Percentiles rank a stretch among this genome's conserved stretches.
These are phyloP conservation scores for Silene latifolia DNA, from an alignment of 148 eudicot species.

Conservation along the genomic window DNA sequence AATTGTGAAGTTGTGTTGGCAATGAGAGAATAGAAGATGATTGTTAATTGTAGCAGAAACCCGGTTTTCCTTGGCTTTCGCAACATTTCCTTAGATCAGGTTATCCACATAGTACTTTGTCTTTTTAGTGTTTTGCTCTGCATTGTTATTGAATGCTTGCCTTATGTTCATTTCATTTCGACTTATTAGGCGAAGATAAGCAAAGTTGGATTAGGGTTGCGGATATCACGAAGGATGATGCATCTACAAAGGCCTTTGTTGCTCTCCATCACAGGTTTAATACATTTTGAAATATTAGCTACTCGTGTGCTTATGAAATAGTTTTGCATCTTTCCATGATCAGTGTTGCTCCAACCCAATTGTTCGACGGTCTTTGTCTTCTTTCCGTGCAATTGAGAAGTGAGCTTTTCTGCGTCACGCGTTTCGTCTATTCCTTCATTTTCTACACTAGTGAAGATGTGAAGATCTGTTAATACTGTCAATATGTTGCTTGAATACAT, in stretches of 20 bases:
- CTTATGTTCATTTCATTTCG: neutral
- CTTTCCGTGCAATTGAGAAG: conserved; percentile 41
- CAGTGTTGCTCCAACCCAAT: conserved; percentile 12
- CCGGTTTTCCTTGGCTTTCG: neutral
- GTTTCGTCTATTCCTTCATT: neutral
- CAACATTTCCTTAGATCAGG: neutral
- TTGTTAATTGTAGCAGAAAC: neutral
- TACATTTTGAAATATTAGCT: neutral
- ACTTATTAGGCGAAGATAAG: neutral
- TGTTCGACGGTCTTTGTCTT: conserved; percentile 12
- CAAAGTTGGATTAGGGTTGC: neutral
- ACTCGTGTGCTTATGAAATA: too few species aligned
- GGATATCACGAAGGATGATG: conserved; percentile 9
- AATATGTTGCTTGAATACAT: neutral
- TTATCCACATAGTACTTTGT: neutral
- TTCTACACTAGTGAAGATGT: neutral
- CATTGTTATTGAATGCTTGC: neutral
- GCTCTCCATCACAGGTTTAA: neutral
- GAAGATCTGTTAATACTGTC: conserved; percentile 34
- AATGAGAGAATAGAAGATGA: neutral
- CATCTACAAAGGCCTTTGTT: neutral
- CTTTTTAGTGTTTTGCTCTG: neutral
- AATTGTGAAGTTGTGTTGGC: neutral
- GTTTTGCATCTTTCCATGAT: too few species aligned
- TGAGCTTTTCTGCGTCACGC: conserved; percentile 25